phyloP scores from a whole-genome alignment of 352 stramenopile species.

The Globisporangium cederbergense region DNA sequence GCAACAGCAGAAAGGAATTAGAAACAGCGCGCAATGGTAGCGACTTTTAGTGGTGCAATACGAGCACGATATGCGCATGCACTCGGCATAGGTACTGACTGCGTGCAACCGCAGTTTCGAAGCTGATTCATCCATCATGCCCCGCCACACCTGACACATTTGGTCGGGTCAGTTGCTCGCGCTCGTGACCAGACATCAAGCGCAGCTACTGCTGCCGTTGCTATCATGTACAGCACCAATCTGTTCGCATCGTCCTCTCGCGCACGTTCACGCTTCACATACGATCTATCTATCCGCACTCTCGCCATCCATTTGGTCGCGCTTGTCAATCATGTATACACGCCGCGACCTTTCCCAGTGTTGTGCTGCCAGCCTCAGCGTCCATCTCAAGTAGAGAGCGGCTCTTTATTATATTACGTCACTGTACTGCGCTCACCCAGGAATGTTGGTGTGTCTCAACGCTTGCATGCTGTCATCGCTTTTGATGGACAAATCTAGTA shows the following conservation, averaged over 20 bases:
- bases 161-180: not conserved
- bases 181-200: not conserved
- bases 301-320: slow-evolving; percentile 5
- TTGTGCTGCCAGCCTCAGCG: not conserved
- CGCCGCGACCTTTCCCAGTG: slow-evolving; percentile 1
- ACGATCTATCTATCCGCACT: not conserved
- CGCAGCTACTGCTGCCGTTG: not conserved
- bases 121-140: not conserved
- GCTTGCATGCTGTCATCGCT: not conserved
- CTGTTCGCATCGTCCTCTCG: not conserved
- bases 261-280: not conserved
- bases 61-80: too few relatives aligned
- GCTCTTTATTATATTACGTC: not conserved
- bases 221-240: not conserved
- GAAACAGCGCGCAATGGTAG: too few relatives aligned
- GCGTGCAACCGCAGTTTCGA: not conserved
- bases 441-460: slow-evolving; percentile 3
- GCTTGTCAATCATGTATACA: slow-evolving; percentile 2
- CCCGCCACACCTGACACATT: not conserved
- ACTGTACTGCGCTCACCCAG: not conserved
- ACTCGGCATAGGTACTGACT: not conserved
- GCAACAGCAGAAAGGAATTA: too few relatives aligned
- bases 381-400: not conserved
- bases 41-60: too few relatives aligned
- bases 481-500: slow-evolving; percentile 1